phyloP scores from a whole-genome alignment of 495 filamentous ascomycete genomes.

The Astrothelium subdiscretum region DNA sequence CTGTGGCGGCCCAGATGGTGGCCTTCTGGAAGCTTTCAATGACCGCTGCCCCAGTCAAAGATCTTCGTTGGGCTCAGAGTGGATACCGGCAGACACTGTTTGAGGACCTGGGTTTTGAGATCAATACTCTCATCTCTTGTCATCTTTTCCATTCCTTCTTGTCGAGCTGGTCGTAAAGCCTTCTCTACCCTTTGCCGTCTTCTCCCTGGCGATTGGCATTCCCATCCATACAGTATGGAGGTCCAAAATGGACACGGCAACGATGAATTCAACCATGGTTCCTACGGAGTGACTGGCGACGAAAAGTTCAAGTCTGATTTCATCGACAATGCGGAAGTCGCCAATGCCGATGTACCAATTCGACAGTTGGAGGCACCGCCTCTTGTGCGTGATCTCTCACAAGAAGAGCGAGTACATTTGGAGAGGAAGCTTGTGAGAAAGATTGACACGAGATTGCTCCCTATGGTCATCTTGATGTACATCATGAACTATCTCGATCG shows the following conservation, averaged over 20 bases:
- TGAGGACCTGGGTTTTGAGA: too few species aligned
- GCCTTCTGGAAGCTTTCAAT: neutral
- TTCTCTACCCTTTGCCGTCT: too few species aligned
- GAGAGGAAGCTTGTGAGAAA: constrained; percentile 3
- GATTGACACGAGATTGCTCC: constrained; percentile 4
- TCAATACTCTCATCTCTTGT: neutral
- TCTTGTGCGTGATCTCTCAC: constrained; percentile 2
- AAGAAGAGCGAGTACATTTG: neutral
- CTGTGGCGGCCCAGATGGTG: neutral
- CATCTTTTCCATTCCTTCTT: neutral
- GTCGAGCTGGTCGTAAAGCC: neutral
- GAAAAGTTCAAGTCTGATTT: neutral
- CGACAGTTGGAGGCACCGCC: constrained; percentile 1
- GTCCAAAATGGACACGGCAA: neutral
- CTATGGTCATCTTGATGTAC: constrained; percentile 7
- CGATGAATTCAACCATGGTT: neutral
- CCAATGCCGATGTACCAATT: neutral
- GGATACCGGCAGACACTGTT: neutral
- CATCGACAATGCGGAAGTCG: neutral
- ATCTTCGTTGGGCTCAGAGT: neutral
- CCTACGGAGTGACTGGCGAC: constrained; percentile 3
- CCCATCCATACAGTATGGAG: neutral
- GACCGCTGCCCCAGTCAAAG: neutral
- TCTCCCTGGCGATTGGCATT: too few species aligned
- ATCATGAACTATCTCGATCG: constrained; percentile 15